Evolutionary conservation across 306 rosid genomes (phyloP), one percentile per base, ranked within the genome.

Genomic region (Macrotyloma uniflorum): DNA sequence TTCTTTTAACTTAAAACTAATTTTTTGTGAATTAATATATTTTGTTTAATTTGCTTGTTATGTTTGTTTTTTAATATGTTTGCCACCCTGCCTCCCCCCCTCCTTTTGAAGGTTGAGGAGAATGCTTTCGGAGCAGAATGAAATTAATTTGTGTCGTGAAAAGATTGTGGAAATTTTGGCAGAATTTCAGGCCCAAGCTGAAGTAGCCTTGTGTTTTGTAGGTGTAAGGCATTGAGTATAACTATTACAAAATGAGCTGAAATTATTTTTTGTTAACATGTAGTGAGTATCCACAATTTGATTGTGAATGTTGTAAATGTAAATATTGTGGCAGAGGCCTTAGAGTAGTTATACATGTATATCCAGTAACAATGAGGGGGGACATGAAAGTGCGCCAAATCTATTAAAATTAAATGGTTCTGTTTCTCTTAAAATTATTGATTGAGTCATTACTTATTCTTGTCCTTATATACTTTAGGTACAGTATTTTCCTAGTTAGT

Each of bases 181-280:
- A 84, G 99, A 96, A 80, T 86, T 91, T 79, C 98, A 96, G 77
- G 98, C 98, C 26, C 91, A 89, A 83, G 98, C 98, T 50, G 99
- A 96, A 85, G 94, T 96, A 32, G 98, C 98, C 15, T 66, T 96
- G 77, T 93, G 96, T 86, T 96, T 96, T 88, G 91, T 90, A 55
- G 96, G 96, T 49, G 84, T 89, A 73, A 96, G 91, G 86, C 93
- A 80, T 77, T 93, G 93, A 95, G 18, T 49, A 43, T 42, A 5
- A 57, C 4, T 32, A 64, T 46, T 55, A 11, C 36, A 65, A 50
- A 50, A 24, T 67, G 62, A 50, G 8, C 49, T 55, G 6, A 20
- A 59, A 22, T 55, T 54, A 23, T 9, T 82, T 61, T 26, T 76
- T 47, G 33, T 64, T 79, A 36, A 19, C 66, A 16, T 38, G 63